These are phyloP conservation scores for Boletus hoseneyae DNA, from an alignment of 1,284 basidiomycete genomes.

Conservation along the genomic window DNA sequence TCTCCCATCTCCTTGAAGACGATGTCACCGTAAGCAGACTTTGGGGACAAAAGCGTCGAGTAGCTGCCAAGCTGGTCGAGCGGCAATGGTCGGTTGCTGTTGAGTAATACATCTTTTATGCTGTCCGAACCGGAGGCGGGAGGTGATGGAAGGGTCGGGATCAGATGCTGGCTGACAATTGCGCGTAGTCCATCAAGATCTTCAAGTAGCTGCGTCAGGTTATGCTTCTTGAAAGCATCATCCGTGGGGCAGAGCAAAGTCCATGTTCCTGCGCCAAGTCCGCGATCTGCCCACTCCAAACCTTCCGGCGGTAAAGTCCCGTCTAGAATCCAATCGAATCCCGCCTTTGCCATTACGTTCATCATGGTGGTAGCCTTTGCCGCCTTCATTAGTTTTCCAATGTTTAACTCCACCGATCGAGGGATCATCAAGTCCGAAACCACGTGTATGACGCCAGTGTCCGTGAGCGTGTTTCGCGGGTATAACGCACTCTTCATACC, in stretches of 20 bases:
- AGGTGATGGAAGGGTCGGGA: conserved; percentile 50
- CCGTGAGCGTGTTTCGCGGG: conserved; percentile 69
- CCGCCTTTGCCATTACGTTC: conserved; percentile 77
- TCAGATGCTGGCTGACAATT: conserved; percentile 88
- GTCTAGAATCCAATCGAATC: conserved; percentile 87
- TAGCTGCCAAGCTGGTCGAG: conserved; percentile 73
- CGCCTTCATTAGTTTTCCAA: conserved; percentile 88
- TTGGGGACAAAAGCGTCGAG: conserved; percentile 63
- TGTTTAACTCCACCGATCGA: conserved; percentile 79
- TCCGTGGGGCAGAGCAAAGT: conserved; percentile 91
- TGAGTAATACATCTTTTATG: conserved; percentile 39
- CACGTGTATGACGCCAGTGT: conserved; percentile 91
- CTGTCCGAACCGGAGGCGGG: conserved; percentile 20
- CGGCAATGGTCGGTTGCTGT: conserved; percentile 68
- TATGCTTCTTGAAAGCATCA: conserved; percentile 86
- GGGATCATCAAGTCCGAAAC: conserved; percentile 88
- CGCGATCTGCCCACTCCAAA: conserved; percentile 54
- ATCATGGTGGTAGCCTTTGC: conserved; percentile 87
- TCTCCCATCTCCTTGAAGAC: conserved; percentile 66
- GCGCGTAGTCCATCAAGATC: conserved; percentile 57
- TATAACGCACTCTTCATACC: conserved; percentile 59
- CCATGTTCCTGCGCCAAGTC: conserved; percentile 56
- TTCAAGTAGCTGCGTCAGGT: conserved; percentile 76
- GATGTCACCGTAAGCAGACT: conserved; percentile 74
- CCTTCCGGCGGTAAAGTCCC: conserved; percentile 73